These are phyloP conservation scores for Pichia insulana DNA, from an alignment of 805 yeast species.

Conservation along the genomic window DNA sequence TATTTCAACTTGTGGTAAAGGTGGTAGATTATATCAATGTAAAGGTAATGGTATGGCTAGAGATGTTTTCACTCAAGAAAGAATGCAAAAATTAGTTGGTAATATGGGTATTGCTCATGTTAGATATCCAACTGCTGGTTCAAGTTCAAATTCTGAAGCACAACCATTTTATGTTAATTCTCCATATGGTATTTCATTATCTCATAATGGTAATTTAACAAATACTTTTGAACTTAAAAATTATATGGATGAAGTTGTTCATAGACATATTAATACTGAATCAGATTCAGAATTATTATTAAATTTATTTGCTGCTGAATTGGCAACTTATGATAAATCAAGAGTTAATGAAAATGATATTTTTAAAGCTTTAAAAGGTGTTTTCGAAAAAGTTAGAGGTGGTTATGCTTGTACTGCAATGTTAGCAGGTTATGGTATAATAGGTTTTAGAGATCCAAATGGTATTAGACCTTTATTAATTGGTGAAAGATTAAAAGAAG, in stretches of 20 bases:
- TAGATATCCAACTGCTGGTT: slow-evolving; percentile 96
- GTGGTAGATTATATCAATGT: slow-evolving; percentile 93
- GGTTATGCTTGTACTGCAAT: slow-evolving; percentile 96
- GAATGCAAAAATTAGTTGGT: slow-evolving; percentile 77
- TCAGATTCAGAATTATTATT: slow-evolving; percentile 87
- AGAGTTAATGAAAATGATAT: slow-evolving; percentile 89
- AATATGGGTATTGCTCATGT: slow-evolving; percentile 93
- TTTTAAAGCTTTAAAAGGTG: slow-evolving; percentile 77
- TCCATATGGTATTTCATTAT: slow-evolving; percentile 85
- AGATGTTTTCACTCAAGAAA: slow-evolving; percentile 83
- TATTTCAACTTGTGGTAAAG: slow-evolving; percentile 87
- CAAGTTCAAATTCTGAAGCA: slow-evolving; percentile 91
- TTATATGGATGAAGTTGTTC: slow-evolving; percentile 86
- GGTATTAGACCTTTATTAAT: slow-evolving; percentile 87
- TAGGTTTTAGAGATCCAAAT: slow-evolving; percentile 95
- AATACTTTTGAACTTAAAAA: slow-evolving; percentile 70
- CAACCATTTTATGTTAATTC: slow-evolving; percentile 97
- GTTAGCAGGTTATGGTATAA: slow-evolving; percentile 91
- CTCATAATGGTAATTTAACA: slow-evolving; percentile 93
- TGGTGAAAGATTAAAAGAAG: slow-evolving; percentile 68
- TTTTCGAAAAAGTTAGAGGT: slow-evolving; percentile 75
- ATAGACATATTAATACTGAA: slow-evolving; percentile 95
- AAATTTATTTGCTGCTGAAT: slow-evolving; percentile 85
- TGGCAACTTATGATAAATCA: slow-evolving; percentile 84
- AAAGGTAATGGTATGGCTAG: slow-evolving; percentile 99